Base-by-base conservation (phyloP, 2,329 filamentous ascomycete species). In the Aspergillus tamarii region DNA sequence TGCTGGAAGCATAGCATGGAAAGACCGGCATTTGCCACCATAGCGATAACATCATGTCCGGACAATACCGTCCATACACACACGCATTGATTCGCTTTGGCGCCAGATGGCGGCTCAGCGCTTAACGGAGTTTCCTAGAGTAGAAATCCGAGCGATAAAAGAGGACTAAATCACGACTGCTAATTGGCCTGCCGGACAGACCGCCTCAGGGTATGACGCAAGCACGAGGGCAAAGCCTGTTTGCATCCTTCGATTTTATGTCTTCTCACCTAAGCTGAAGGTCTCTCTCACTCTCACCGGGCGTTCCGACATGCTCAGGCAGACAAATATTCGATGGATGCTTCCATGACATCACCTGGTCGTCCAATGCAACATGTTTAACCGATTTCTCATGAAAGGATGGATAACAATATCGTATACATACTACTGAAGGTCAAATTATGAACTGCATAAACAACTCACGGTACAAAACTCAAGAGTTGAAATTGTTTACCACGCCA, bases 311-410 rank as follows among this genome's bases (percentile, higher is more conserved):
- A 52, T 39, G 12, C 45, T 36, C 34, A 36, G 34, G 34, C 34
- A 36, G 34, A 36, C 14, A 19, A 10, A 48, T 26, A 23, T 48
- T 48, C 46, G 7, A 19, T 16, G 7, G 19, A 50, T 50, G 23
- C 46, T 50, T 30, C 46, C 30, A 54, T 54, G 50, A 54, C 50
- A 66, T 71, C 43, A 54, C 26, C 46, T n/a, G 23, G 26, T 2
- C 12, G 8, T 28, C 26, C 26, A 19, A 30, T 50, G 46, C 46
- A 50, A 50, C 26, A 50, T 11, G 30, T 32, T 32, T 32, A 11
- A 10, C 30, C 30, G 30, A 1, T 32, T 4, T n/a, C 26, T 16
- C 16, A 50, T 50, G 1, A 19, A 2, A 19, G 3, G 16, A 9
- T 8, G 3, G 16, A 9, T 8, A 19, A 41, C 16, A 41, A 7